Conservation (phyloP, 2,329 filamentous ascomycete species). For the Fusarium anguioides region DNA sequence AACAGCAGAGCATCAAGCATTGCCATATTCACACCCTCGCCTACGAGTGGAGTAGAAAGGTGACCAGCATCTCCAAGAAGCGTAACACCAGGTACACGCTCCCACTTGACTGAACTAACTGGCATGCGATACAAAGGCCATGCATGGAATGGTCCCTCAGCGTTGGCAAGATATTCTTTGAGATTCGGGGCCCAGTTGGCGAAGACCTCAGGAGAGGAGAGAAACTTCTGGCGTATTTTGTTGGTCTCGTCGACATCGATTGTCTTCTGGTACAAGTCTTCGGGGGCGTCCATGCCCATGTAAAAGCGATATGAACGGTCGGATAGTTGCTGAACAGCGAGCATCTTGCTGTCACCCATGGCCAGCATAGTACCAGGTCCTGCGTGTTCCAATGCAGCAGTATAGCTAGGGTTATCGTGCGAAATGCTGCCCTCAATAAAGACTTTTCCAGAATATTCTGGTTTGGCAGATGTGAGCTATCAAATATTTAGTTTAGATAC, state of each 20-base stretch:
- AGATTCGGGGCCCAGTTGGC: constrained; percentile 43
- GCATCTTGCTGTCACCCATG: neutral
- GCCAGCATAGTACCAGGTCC: constrained; percentile 8
- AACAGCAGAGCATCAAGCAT: constrained; percentile 63
- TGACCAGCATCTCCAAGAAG: constrained; percentile 67
- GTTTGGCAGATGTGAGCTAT: neutral
- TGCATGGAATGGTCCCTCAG: constrained; percentile 25
- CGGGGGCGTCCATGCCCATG: neutral
- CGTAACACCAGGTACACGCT: constrained; percentile 55
- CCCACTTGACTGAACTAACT: constrained; percentile 54
- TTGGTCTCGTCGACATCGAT: neutral
- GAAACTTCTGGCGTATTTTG: constrained; percentile 11
- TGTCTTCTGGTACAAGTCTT: neutral
- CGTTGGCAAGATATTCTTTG: constrained; percentile 44
- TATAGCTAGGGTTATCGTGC: neutral
- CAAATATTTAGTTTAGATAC: constrained; percentile 29
- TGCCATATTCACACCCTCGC: constrained; percentile 65
- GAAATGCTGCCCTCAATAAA: constrained; percentile 18
- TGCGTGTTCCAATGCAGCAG: neutral
- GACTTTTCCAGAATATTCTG: constrained; percentile 6
- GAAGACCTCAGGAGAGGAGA: constrained; percentile 40
- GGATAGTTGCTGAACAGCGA: constrained; percentile 1
- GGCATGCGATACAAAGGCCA: constrained; percentile 55
- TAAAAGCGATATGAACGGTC: constrained; percentile 10
- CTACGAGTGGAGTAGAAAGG: constrained; percentile 62